These are phyloP conservation scores for Tremella yokohamensis DNA, from an alignment of 768 basidiomycete species.

Conservation along the genomic window DNA sequence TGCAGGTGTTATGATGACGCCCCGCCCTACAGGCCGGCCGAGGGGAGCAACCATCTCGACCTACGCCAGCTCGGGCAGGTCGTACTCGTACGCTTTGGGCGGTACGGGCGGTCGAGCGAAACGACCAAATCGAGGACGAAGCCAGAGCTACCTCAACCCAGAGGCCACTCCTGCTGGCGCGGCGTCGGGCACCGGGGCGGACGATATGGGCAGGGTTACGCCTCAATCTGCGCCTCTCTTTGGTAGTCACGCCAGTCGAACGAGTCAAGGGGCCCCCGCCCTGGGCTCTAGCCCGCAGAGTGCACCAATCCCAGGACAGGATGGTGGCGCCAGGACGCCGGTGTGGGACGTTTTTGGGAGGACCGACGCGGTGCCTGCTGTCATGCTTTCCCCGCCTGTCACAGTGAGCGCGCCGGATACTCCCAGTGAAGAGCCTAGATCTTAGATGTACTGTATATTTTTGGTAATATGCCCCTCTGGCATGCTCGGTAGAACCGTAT, in stretches of 20 bases:
- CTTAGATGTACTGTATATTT: too few relatives aligned
- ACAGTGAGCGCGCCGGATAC: too few relatives aligned
- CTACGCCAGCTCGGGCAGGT: conserved; percentile 5
- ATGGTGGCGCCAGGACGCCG: not conserved
- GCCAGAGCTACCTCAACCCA: not conserved
- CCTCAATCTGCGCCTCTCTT: not conserved
- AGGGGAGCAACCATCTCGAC: conserved; percentile 10
- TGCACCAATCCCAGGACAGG: not conserved
- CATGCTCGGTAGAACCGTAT: too few relatives aligned
- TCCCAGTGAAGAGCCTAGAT: too few relatives aligned
- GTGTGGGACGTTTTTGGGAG: conserved; percentile 34
- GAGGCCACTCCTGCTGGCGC: not conserved
- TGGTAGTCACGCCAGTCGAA: too few relatives aligned
- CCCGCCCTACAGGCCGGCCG: not conserved
- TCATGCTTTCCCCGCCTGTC: not conserved
- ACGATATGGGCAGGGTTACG: not conserved
- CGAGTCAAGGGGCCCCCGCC: too few relatives aligned
- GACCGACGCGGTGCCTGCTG: conserved; percentile 7
- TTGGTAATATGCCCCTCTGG: too few relatives aligned
- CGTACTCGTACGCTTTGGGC: conserved; percentile 44
- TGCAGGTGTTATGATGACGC: not conserved
- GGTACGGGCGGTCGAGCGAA: conserved; percentile 50
- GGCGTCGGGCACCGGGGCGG: not conserved
- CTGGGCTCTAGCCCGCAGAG: not conserved
- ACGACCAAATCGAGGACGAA: conserved; percentile 12